Evolutionary conservation across 371 early-diverging fungal genomes (phyloP).

Genomic region (Mortierella sp.): DNA sequence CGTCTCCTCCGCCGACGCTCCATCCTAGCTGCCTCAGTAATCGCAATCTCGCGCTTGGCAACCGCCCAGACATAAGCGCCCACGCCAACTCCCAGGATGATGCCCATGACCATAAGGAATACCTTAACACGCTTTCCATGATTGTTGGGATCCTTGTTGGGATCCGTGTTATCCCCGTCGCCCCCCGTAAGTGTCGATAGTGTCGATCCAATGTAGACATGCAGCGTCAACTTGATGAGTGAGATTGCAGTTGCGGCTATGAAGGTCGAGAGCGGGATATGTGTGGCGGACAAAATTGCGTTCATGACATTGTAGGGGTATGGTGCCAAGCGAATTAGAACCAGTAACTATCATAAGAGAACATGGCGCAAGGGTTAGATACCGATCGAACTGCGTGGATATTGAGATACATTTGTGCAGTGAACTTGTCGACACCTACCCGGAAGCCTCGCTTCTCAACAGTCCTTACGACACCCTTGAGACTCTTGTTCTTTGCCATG

Average conservation of each 20-base stretch:
- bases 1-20: conserved; percentile 32
- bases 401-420: not conserved
- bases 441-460: conserved; percentile 80
- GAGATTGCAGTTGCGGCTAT: conserved; percentile 75
- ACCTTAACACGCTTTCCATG: conserved; percentile 52
- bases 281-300: conserved; percentile 74
- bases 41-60: conserved; percentile 65
- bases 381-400: not conserved
- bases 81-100: conserved; percentile 66
- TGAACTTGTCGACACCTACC: conserved; percentile 57
- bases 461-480: conserved; percentile 71
- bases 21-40: conserved; percentile 49
- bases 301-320: conserved; percentile 85
- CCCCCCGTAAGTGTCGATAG: conserved; percentile 70
- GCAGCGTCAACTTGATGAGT: conserved; percentile 72
- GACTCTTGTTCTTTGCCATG: conserved; percentile 66
- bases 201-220: conserved; percentile 83
- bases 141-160: not conserved
- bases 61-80: conserved; percentile 71
- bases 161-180: conserved; percentile 52
- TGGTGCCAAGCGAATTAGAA: conserved; percentile 81
- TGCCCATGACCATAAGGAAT: conserved; percentile 59
- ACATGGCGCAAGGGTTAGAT: not conserved
- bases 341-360: conserved; percentile 61
- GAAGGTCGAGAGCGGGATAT: conserved; percentile 69